Conservation (phyloP, 116 monocot genomes). For the Papilionanthe hybrid region DNA sequence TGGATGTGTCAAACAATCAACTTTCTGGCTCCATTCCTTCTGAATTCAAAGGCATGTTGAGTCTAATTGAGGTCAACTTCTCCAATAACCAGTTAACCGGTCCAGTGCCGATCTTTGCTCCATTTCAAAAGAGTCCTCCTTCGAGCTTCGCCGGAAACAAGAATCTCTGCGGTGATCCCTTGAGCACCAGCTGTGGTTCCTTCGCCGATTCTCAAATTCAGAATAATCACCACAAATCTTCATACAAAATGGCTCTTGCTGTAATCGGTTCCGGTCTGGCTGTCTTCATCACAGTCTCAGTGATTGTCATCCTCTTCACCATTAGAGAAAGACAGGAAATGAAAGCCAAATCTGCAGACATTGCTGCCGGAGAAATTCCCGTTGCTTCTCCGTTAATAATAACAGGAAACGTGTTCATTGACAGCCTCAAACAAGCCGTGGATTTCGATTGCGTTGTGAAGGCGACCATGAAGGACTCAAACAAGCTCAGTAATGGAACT, state of each 20-base stretch:
- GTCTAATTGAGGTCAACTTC: slow-evolving; percentile 82
- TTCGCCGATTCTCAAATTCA: slow-evolving; percentile 19
- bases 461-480: slow-evolving; percentile 52
- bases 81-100: slow-evolving; percentile 66
- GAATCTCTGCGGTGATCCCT: slow-evolving; percentile 66
- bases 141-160: slow-evolving; percentile 69
- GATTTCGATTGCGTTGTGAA: slow-evolving; percentile 64
- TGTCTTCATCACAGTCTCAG: slow-evolving; percentile 48
- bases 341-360: slow-evolving; percentile 30
- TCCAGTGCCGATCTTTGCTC: slow-evolving; percentile 53
- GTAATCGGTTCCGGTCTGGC: slow-evolving; percentile 72
- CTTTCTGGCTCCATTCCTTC: slow-evolving; percentile 57
- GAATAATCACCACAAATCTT: slow-evolving; percentile 35
- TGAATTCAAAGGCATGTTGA: slow-evolving; percentile 77
- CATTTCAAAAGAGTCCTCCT: slow-evolving; percentile 65
- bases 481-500: slow-evolving; percentile 53
- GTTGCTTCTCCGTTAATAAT: slow-evolving; percentile 30
- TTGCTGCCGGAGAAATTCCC: slow-evolving; percentile 17
- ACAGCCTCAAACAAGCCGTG: slow-evolving; percentile 71
- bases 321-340: slow-evolving; percentile 70
- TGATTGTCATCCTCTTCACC: slow-evolving; percentile 66
- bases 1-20: slow-evolving; percentile 75
- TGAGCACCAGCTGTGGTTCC: slow-evolving; percentile 31
- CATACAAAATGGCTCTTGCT: slow-evolving; percentile 54
- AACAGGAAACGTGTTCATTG: slow-evolving; percentile 53